phyloP scores from a whole-genome alignment of 306 rosid species.

The Myrica gale region DNA sequence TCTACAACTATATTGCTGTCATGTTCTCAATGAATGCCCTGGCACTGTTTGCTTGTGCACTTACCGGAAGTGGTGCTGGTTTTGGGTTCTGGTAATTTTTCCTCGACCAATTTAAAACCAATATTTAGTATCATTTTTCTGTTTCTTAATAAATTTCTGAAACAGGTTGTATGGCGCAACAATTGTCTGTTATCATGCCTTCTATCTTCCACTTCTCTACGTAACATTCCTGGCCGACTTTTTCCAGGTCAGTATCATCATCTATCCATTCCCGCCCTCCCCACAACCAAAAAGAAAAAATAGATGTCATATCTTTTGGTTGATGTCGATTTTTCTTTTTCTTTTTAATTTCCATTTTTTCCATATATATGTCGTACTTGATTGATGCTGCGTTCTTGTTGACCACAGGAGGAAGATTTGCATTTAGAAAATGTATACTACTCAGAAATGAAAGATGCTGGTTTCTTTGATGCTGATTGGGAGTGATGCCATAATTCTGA shows the following conservation, averaged over 20 bases:
- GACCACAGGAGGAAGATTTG: slow-evolving; percentile 72
- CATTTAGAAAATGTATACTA: slow-evolving; percentile 82
- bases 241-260: slow-evolving; percentile 53
- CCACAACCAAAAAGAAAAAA: not conserved
- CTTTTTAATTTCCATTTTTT: not conserved
- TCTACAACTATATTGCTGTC: slow-evolving; percentile 70
- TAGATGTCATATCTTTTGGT: not conserved
- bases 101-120: slow-evolving; percentile 1
- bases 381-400: slow-evolving; percentile 11
- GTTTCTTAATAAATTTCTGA: slow-evolving; percentile 18
- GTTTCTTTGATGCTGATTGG: slow-evolving; percentile 90
- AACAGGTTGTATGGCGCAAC: slow-evolving; percentile 72
- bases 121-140: slow-evolving; percentile 12
- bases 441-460: slow-evolving; percentile 97
- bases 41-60: slow-evolving; percentile 63
- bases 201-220: slow-evolving; percentile 87
- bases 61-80: slow-evolving; percentile 70
- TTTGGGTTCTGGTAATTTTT: slow-evolving; percentile 76
- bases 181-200: slow-evolving; percentile 70
- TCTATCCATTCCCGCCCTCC: slow-evolving; percentile 1
- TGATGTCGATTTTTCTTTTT: not conserved
- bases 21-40: slow-evolving; percentile 66
- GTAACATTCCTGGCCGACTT: slow-evolving; percentile 86
- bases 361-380: not conserved
- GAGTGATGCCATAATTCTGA: slow-evolving; percentile 39